Evolutionary conservation across 2,329 filamentous ascomycete genomes (phyloP), one percentile per base, ranked within the genome.

Genomic region (Penicillium sp.): DNA sequence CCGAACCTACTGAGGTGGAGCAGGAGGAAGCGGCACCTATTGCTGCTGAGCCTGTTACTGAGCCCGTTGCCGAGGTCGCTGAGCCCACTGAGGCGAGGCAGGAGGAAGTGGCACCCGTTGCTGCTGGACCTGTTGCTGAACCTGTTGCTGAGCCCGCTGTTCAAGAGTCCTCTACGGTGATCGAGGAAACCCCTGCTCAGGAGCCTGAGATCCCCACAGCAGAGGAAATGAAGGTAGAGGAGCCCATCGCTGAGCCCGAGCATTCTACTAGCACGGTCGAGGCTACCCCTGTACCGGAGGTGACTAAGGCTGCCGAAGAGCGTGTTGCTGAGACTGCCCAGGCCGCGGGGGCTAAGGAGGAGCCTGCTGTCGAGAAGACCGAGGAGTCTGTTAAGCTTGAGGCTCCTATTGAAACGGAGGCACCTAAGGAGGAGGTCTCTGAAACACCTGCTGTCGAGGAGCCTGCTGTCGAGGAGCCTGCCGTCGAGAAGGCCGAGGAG

Each of bases 121-220:
- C 15, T 18, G 15, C 15, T n/a, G n/a, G n/a, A n/a, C n/a, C n/a
- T n/a, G n/a, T n/a, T 3, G 55, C 58, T 43, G 44, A 56, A 38
- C 25, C 20, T 6, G 35, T n/a, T 9, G 49, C 33, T 12, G 47
- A 49, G 23, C 33, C 48, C 40, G 41, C 28, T 39, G 24, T 50
- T 3, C 50, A 54, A 43, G 23, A 52, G 27, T 9, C 44, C 13
- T 7, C 33, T 39, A 18, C 42, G 25, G 46, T 24, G n/a, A 27
- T 33, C 1, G 40, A 48, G 23, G 38, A 49, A 37, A 24, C 29
- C 3, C 15, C 47, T 18, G 23, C 25, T 12, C 32, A 57, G 31
- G 53, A 60, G 41, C 24, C 50, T 29, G 44, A 47, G 28, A 13
- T 41, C 9, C n/a, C 39, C 4, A 29, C 6, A 7, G 44, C 20